Evolutionary conservation across 2,329 filamentous ascomycete genomes (phyloP).

Genomic region (Verticillium dahliae): DNA sequence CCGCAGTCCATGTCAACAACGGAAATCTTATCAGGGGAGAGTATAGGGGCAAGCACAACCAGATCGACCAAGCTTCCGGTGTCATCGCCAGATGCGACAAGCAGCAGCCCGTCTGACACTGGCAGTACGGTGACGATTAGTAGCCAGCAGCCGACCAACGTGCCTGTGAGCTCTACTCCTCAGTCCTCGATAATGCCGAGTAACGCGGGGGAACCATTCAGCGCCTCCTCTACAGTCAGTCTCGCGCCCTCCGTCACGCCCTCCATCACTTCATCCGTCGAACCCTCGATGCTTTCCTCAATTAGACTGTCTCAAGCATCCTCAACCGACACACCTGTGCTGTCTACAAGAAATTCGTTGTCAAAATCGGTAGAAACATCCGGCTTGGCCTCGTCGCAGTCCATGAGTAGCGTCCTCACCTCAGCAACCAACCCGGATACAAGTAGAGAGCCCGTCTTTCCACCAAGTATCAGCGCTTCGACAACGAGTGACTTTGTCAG

Average conservation of each 20-base stretch:
- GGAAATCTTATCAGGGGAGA: not conserved
- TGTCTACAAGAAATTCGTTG: too few relatives aligned
- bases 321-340: too few relatives aligned
- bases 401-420: not conserved
- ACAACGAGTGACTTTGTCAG: not conserved
- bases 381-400: not conserved
- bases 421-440: not conserved
- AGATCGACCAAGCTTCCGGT: not conserved
- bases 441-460: not conserved
- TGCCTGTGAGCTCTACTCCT: not conserved
- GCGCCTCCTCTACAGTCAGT: not conserved
- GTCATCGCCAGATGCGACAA: not conserved
- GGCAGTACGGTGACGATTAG: not conserved
- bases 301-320: too few relatives aligned
- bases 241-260: not conserved
- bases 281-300: too few relatives aligned
- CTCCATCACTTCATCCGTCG: not conserved
- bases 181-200: not conserved
- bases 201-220: not conserved
- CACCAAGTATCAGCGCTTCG: not conserved
- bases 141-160: not conserved
- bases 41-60: not conserved
- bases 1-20: not conserved
- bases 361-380: not conserved
- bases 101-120: not conserved